Conservation (phyloP, 306 rosid species). For the Vigna mungo region DNA sequence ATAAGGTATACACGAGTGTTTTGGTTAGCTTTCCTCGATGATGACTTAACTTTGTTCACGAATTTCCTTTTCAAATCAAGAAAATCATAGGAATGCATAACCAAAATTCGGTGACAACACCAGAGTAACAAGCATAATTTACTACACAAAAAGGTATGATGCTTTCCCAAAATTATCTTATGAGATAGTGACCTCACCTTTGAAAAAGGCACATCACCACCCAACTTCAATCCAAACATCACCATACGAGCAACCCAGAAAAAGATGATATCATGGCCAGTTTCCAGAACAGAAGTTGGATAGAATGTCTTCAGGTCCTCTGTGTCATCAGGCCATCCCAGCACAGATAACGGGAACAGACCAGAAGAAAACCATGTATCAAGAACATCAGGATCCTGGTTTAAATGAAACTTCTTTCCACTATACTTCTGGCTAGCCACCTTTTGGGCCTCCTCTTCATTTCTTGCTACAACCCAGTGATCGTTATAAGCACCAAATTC, state of each 20-base stretch:
- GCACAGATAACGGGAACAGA: slow-evolving; percentile 85
- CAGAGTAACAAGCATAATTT: slow-evolving; percentile 22
- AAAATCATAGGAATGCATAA: slow-evolving; percentile 13
- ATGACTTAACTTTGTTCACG: slow-evolving; percentile 14
- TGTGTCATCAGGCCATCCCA: slow-evolving; percentile 96
- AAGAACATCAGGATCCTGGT: slow-evolving; percentile 93
- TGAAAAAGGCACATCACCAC: slow-evolving; percentile 82
- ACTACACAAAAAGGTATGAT: neutral
- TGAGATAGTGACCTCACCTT: slow-evolving; percentile 59
- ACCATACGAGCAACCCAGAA: slow-evolving; percentile 99
- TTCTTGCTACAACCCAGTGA: slow-evolving; percentile 91
- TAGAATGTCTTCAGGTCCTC: slow-evolving; percentile 85
- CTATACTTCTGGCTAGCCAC: slow-evolving; percentile 61
- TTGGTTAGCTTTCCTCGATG: slow-evolving; percentile 7
- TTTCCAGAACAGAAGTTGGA: slow-evolving; percentile 97
- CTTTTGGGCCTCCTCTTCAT: slow-evolving; percentile 70
- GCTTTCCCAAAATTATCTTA: slow-evolving; percentile 2
- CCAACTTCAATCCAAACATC: slow-evolving; percentile 86
- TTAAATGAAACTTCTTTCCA: slow-evolving; percentile 71
- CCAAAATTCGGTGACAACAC: neutral
- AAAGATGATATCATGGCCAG: slow-evolving; percentile 94
- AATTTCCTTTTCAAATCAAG: neutral
- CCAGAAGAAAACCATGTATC: slow-evolving; percentile 99
- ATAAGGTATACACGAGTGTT: neutral
- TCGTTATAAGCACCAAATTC: slow-evolving; percentile 77